These are phyloP conservation scores for Fusarium sp. DNA, from an alignment of 2,329 filamentous ascomycete species.

Conservation along the genomic window DNA sequence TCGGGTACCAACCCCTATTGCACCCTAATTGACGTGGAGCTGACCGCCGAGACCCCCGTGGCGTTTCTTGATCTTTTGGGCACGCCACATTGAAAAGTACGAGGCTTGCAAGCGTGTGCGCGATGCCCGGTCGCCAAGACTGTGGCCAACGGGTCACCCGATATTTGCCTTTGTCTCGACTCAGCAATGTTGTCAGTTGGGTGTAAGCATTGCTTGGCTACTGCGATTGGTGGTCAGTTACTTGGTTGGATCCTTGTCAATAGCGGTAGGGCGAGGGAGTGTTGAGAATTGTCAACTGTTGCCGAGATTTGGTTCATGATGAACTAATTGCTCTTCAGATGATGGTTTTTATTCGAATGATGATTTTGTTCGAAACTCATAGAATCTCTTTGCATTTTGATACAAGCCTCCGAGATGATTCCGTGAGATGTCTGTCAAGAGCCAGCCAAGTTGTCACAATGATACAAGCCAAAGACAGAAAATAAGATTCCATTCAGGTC, in stretches of 20 bases:
- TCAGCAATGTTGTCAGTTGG: background rate
- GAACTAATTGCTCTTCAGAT: background rate
- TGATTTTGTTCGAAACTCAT: background rate
- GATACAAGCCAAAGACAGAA: background rate
- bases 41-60: background rate
- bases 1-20: background rate
- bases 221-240: background rate
- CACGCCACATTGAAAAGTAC: background rate
- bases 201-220: background rate
- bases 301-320: background rate
- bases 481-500: background rate
- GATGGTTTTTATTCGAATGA: background rate
- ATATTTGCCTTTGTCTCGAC: background rate
- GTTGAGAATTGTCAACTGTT: background rate
- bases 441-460: background rate
- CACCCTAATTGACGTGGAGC: background rate
- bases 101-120: background rate
- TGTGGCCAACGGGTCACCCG: background rate
- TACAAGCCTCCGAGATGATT: background rate
- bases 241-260: background rate
- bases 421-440: background rate
- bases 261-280: background rate
- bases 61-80: background rate
- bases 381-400: background rate
- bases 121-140: background rate